A percentile compares a stretch with the other conserved stretches of the same genome.
Conservation (phyloP, 73 alveolate genomes). For the Uronychia binucleata region DNA sequence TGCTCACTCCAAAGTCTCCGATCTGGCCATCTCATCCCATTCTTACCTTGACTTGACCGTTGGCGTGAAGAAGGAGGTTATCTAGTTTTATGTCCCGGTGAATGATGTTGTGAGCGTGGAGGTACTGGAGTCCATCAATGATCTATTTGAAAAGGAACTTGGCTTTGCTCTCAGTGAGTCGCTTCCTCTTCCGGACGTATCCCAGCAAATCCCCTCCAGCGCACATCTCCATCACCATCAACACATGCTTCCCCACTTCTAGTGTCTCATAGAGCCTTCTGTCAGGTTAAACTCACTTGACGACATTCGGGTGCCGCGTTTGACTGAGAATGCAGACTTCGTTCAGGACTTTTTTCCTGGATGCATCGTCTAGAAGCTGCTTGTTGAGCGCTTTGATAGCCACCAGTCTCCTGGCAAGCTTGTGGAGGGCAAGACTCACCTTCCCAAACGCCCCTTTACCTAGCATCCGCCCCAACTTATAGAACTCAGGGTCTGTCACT, state of each 20-base stretch:
- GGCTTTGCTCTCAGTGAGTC: slow-evolving; percentile 65
- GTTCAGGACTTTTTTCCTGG: slow-evolving; percentile 86
- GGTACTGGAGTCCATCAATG: slow-evolving; percentile 63
- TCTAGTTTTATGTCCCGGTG: slow-evolving; percentile 85
- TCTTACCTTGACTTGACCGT: slow-evolving; percentile 41
- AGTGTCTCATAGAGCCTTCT: slow-evolving; percentile 59
- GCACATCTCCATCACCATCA: slow-evolving; percentile 66
- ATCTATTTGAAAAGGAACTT: slow-evolving; percentile 62
- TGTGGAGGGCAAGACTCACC: slow-evolving; percentile 91
- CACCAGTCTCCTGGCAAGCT: slow-evolving; percentile 91
- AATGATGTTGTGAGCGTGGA: slow-evolving; percentile 65
- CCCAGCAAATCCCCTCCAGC: slow-evolving; percentile 65
- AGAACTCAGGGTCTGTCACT: slow-evolving; percentile 46
- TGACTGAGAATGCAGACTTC: slow-evolving; percentile 76
- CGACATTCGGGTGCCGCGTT: slow-evolving; percentile 72
- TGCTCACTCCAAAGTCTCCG: slow-evolving; percentile 95
- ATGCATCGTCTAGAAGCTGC: slow-evolving; percentile 85
- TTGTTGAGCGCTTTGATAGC: slow-evolving; percentile 95
- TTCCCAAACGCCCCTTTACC: slow-evolving; percentile 99
- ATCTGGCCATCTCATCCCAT: slow-evolving; percentile 74
- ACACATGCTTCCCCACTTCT: slow-evolving; percentile 40
- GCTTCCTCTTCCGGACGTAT: slow-evolving; percentile 33
- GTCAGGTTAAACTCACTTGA: slow-evolving; percentile 6
- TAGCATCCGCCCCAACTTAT: slow-evolving; percentile 49
- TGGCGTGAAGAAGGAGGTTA: slow-evolving; percentile 73